Conservation (phyloP, 805 yeast species). For the Candida hungchunana region DNA sequence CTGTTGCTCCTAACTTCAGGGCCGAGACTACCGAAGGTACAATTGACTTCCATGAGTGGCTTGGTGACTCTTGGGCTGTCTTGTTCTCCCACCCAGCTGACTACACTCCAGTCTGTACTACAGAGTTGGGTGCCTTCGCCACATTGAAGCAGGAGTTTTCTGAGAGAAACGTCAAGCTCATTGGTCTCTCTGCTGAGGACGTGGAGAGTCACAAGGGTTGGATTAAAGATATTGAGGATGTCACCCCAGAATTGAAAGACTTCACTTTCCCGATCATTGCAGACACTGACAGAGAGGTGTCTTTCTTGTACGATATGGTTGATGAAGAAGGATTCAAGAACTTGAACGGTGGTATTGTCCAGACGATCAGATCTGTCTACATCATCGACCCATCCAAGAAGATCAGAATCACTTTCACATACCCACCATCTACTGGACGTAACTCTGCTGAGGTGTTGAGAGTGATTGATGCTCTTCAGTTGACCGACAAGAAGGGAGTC, state of each 20-base stretch:
- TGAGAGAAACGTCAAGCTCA: conserved; percentile 79
- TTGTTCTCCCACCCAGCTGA: conserved; percentile 94
- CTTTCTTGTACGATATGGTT: conserved; percentile 82
- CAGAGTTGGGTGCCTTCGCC: conserved; percentile 93
- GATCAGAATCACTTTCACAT: conserved; percentile 78
- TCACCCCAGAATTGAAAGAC: conserved; percentile 59
- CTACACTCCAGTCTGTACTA: conserved; percentile 95
- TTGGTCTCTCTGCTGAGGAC: conserved; percentile 86
- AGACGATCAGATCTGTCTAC: conserved; percentile 90
- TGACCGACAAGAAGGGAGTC: conserved; percentile 76
- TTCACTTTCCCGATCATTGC: conserved; percentile 90
- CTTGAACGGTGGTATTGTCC: conserved; percentile 66
- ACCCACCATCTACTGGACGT: conserved; percentile 94
- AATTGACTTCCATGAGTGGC: conserved; percentile 81
- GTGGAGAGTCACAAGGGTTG: conserved; percentile 76
- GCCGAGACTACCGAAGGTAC: conserved; percentile 81
- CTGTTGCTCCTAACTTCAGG: conserved; percentile 82
- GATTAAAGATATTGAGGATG: conserved; percentile 90
- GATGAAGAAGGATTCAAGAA: conserved; percentile 80
- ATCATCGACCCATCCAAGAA: conserved; percentile 88
- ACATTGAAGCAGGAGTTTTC: conserved; percentile 84
- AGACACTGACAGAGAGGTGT: conserved; percentile 79
- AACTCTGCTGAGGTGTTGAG: conserved; percentile 90
- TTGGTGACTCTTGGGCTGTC: conserved; percentile 83
- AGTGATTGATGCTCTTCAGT: conserved; percentile 83